phyloP scores from a whole-genome alignment of 2,329 filamentous ascomycete genomes.

The Microdochium bolleyi region DNA sequence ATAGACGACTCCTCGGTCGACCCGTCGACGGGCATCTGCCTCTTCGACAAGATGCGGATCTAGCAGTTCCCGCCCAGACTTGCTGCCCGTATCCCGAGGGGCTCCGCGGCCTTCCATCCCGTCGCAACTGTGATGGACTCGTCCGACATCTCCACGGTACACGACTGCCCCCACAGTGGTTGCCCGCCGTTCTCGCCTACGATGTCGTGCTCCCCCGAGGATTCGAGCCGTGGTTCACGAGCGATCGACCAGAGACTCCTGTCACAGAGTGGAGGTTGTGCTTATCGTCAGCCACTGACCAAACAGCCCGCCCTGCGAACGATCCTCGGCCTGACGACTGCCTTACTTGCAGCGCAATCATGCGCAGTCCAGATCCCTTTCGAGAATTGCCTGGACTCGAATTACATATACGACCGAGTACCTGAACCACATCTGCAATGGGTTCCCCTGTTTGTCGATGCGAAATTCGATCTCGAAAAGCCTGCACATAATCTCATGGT shows the following conservation, averaged over 20 bases:
- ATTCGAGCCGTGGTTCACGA: too few relatives aligned
- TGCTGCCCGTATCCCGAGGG: neutral
- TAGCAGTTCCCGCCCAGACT: neutral
- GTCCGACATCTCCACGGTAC: too few relatives aligned
- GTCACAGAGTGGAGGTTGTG: neutral
- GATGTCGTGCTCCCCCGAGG: too few relatives aligned
- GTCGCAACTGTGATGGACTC: neutral
- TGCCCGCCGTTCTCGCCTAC: too few relatives aligned
- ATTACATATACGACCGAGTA: constrained; percentile 40
- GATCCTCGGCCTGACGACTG: constrained; percentile 28
- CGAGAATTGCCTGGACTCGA: constrained; percentile 70
- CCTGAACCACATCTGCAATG: constrained; percentile 66
- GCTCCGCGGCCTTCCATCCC: neutral
- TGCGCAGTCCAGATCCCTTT: constrained; percentile 66
- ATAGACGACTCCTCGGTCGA: neutral
- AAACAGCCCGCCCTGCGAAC: neutral
- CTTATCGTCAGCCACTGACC: neutral
- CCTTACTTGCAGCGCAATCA: constrained; percentile 31
- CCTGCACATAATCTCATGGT: constrained; percentile 61
- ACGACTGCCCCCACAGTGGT: too few relatives aligned
- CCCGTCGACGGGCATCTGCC: neutral
- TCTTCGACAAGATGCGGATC: neutral
- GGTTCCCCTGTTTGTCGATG: constrained; percentile 66
- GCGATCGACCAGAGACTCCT: too few relatives aligned
- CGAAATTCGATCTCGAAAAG: constrained; percentile 57